Percentiles rank a stretch among this genome's conserved stretches.
phyloP scores from a whole-genome alignment of 371 early-diverging fungal species.

The Chytridium lagenaria region DNA sequence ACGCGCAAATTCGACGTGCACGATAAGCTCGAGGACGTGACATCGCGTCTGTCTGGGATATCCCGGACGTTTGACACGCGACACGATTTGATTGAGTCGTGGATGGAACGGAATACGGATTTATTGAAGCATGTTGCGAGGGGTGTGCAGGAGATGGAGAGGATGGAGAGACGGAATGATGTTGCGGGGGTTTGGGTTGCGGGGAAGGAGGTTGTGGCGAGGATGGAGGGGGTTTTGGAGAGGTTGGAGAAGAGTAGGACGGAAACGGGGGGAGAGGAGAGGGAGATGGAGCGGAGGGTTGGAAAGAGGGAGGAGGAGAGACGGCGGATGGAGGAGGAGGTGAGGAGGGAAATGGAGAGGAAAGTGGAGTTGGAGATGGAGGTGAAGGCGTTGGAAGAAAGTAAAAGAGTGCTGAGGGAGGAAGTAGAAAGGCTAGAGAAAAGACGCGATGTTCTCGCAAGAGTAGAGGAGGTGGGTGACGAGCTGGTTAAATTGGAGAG shows the following conservation, averaged over 20 bases:
- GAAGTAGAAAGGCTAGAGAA: constrained; percentile 6
- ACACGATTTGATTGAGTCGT: constrained; percentile 31
- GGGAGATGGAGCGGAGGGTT: no score
- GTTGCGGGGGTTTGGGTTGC: background rate
- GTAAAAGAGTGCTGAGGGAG: constrained; percentile 2
- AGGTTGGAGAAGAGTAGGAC: background rate
- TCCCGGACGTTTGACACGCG: constrained; percentile 16
- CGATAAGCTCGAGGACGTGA: constrained; percentile 26
- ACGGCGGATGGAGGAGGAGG: no score
- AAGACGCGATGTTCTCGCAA: background rate
- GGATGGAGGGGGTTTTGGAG: constrained; percentile 16
- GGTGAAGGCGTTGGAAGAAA: background rate
- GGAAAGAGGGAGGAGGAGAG: no score
- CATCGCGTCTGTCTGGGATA: constrained; percentile 7
- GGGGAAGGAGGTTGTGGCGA: background rate
- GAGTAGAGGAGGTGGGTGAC: background rate
- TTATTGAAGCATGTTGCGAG: constrained; percentile 31
- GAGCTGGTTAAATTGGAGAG: constrained; percentile 12
- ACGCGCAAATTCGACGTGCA: background rate
- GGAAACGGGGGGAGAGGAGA: background rate
- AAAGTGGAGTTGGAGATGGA: constrained; percentile 7
- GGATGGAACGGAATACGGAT: constrained; percentile 35
- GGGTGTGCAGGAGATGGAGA: constrained; percentile 32
- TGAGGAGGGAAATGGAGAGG: background rate
- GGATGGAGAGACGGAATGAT: constrained; percentile 20